Conservation (phyloP, 306 rosid genomes). For the Abrus pulchellus region DNA sequence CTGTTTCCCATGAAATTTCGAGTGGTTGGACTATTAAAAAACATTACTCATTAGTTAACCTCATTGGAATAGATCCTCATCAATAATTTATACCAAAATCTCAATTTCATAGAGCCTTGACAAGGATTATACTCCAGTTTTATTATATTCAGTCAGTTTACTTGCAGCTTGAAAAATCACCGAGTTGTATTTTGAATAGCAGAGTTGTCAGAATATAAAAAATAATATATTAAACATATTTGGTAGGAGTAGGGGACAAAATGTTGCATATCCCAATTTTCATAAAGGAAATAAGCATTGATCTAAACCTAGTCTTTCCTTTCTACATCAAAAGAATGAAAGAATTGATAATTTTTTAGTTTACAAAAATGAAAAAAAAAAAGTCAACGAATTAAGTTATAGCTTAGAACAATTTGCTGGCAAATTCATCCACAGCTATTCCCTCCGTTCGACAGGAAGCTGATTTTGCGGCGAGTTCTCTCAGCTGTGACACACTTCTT, state of each 20-base stretch:
- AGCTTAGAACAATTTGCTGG: conserved; percentile 58
- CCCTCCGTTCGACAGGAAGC: conserved; percentile 54
- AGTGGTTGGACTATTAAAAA: too few species aligned
- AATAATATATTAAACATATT: not conserved
- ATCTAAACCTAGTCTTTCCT: not conserved
- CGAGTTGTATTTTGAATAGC: not conserved
- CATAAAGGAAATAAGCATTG: not conserved
- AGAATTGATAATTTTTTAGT: not conserved
- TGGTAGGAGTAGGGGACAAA: not conserved
- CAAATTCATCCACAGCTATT: conserved; percentile 62
- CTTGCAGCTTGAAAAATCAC: not conserved
- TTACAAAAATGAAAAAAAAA: not conserved
- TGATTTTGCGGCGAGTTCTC: conserved; percentile 63
- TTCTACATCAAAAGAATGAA: conserved; percentile 4
- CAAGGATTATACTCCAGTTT: too few species aligned
- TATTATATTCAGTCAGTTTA: too few species aligned
- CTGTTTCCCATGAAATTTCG: too few species aligned
- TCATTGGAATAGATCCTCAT: too few species aligned
- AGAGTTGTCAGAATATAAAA: not conserved
- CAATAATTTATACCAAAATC: too few species aligned
- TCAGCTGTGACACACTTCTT: conserved; percentile 65
- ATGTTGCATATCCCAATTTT: not conserved
- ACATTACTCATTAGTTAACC: too few species aligned
- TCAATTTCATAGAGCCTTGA: too few species aligned
- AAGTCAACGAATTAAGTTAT: not conserved